These are phyloP conservation scores for Epichloe sibirici DNA, from an alignment of 2,329 filamentous ascomycete genomes.

Conservation along the genomic window DNA sequence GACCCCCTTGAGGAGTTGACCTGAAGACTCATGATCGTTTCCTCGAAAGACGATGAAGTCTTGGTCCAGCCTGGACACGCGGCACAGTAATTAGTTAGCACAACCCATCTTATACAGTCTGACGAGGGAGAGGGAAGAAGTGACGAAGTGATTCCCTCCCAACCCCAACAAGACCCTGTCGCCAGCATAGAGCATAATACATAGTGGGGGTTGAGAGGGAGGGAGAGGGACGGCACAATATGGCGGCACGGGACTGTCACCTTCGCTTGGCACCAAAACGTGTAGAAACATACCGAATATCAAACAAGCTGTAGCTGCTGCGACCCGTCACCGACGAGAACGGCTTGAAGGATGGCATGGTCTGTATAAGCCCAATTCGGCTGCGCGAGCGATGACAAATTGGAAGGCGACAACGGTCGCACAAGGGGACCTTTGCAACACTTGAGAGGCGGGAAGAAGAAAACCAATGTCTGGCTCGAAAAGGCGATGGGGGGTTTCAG, in stretches of 20 bases:
- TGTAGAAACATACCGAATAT: constrained; percentile 38
- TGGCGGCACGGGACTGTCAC: neutral
- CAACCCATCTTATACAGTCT: neutral
- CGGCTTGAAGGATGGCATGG: constrained; percentile 45
- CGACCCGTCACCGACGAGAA: constrained; percentile 40
- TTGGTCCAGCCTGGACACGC: constrained; percentile 51
- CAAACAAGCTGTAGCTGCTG: constrained; percentile 41
- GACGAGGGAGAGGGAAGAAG: neutral
- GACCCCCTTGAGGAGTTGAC: constrained; percentile 60
- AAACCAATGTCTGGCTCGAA: neutral
- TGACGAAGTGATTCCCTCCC: neutral
- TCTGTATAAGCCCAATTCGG: constrained; percentile 7
- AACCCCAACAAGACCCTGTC: too few relatives aligned
- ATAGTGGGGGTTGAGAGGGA: neutral
- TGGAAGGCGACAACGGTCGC: constrained; percentile 1
- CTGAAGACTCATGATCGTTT: constrained; percentile 60
- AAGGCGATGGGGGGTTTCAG: neutral
- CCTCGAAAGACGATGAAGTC: constrained; percentile 72
- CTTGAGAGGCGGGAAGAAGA: neutral
- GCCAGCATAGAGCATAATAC: too few relatives aligned
- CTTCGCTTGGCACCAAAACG: neutral
- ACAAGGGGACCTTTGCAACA: neutral
- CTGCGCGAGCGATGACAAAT: neutral
- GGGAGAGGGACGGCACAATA: neutral
- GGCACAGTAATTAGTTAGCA: neutral